These are phyloP conservation scores for Pleurotus salmoneostramineus DNA, from an alignment of 768 basidiomycete genomes.

Conservation along the genomic window DNA sequence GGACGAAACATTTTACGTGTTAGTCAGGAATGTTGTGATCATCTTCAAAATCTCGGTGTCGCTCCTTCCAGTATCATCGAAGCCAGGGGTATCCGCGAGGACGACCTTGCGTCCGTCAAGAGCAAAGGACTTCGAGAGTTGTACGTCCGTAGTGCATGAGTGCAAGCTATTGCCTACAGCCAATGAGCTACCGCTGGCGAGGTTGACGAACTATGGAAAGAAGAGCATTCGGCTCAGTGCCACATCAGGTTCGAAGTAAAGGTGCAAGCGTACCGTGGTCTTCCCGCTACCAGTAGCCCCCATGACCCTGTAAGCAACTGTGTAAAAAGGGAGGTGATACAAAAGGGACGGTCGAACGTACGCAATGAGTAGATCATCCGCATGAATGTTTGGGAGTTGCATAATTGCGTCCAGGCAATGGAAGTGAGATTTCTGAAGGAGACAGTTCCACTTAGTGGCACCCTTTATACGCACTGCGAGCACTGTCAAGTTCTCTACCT, in stretches of 20 bases:
- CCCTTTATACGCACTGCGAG: too few relatives aligned
- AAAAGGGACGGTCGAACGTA: not conserved
- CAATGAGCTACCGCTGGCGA: constrained; percentile 25
- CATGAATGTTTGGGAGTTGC: too few relatives aligned
- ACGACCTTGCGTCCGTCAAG: constrained; percentile 24
- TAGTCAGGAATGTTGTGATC: constrained; percentile 15
- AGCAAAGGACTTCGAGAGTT: constrained; percentile 17
- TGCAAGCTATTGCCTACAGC: constrained; percentile 26
- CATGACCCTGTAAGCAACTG: not conserved
- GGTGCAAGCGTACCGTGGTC: constrained; percentile 7
- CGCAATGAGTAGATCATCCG: constrained; percentile 18
- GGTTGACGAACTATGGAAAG: constrained; percentile 26
- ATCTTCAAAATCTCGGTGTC: constrained; percentile 29
- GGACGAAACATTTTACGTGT: constrained; percentile 1
- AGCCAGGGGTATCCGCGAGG: constrained; percentile 39
- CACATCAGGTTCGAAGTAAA: too few relatives aligned
- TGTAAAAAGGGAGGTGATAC: not conserved
- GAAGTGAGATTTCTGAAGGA: too few relatives aligned
- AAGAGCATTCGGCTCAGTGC: too few relatives aligned
- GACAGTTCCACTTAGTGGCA: too few relatives aligned
- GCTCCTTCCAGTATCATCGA: constrained; percentile 29
- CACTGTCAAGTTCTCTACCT: too few relatives aligned
- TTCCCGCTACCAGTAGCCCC: constrained; percentile 17
- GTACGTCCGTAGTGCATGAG: constrained; percentile 29
- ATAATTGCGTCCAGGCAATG: too few relatives aligned